Percentiles rank a stretch among this genome's conserved stretches.
Conservation (phyloP, 495 filamentous ascomycete species). For the Aspergillus kassunensis region DNA sequence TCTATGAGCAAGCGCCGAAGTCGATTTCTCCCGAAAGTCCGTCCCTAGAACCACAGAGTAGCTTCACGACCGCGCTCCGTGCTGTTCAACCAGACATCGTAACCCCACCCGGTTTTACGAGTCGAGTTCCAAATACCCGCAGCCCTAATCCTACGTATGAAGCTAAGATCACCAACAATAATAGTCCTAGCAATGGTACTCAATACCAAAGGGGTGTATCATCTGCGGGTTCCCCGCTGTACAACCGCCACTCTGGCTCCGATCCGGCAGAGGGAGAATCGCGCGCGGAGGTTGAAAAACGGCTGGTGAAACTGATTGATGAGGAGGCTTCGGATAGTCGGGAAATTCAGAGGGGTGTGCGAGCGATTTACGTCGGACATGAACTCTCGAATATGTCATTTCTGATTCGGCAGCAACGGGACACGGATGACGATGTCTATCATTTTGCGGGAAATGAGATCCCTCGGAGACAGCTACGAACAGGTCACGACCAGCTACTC, state of each 20-base stretch:
- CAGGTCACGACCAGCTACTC: slow-evolving; percentile 45
- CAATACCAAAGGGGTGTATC: slow-evolving; percentile 20
- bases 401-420: slow-evolving; percentile 45
- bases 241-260: slow-evolving; percentile 23
- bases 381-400: slow-evolving; percentile 52
- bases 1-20: slow-evolving; percentile 24
- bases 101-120: slow-evolving; percentile 13
- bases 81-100: slow-evolving; percentile 20
- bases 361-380: slow-evolving; percentile 48
- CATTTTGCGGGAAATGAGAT: slow-evolving; percentile 49
- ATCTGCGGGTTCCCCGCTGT: slow-evolving; percentile 23
- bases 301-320: slow-evolving; percentile 44
- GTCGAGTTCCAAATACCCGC: slow-evolving; percentile 1
- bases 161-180: slow-evolving; percentile 13
- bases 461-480: slow-evolving; percentile 40
- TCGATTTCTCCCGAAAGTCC: slow-evolving; percentile 18
- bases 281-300: slow-evolving; percentile 39
- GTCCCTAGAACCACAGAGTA: slow-evolving; percentile 19
- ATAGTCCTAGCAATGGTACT: slow-evolving; percentile 1
- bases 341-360: slow-evolving; percentile 44
- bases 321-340: slow-evolving; percentile 39
- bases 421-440: slow-evolving; percentile 43
- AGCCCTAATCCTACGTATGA: slow-evolving; percentile 3
- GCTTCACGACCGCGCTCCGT: slow-evolving; percentile 31
- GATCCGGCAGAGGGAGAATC: slow-evolving; percentile 32